Base-by-base conservation (phyloP, 148 eudicot genomes). In the Simmondsia chinensis region DNA sequence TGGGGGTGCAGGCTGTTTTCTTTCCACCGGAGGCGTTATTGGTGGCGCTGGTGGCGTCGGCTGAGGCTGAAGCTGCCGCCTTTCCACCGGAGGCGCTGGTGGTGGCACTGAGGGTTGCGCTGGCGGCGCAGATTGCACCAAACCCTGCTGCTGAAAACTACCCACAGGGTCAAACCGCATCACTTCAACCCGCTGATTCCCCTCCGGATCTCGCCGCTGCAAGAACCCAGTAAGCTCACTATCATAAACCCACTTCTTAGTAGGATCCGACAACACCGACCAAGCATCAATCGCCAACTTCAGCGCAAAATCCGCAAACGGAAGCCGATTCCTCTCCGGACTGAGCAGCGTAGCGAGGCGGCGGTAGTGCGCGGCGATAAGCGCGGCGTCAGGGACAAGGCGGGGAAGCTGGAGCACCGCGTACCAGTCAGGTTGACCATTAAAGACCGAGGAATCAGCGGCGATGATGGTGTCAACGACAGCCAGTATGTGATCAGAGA, bases 341-440 rank as follows among this genome's bases (percentile, higher is more conserved):
- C 66, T 81, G 1, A 89, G 54, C 1, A 77, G 48, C 0, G 82
- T 27, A 1, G 72, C 77, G 0, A 84, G 63, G 1, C 68, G 65
- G 0, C 82, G 75, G 6, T 81, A 79, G 56, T 79, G 84, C 16
- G 50, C 33, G 0, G 80, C 64, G 20, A 91, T 63, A 9, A 75
- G 57, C 0, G 73, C 87, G 6, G 70, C 35, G 52, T 80, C 87
- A 3, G 59, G 59, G 9, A 60, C 66, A 12, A 60, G 62, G 11
- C 65, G 61, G 0, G 79, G 50, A 7, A 89, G 61, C 39, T 85
- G 97, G 4, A 89, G 74, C 7, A 89, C 59, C 1, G 78, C 49
- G 60, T 89, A 89, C 82, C 77, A 83, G 52, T 88, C 94, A 2
- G 69, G 69, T 4, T 56, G 69, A n/a, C n/a, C n/a, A n/a, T n/a